A percentile compares a stretch with the other conserved stretches of the same genome.
Conservation (phyloP, 2,329 filamentous ascomycete genomes). For the Colletotrichum paranaense region DNA sequence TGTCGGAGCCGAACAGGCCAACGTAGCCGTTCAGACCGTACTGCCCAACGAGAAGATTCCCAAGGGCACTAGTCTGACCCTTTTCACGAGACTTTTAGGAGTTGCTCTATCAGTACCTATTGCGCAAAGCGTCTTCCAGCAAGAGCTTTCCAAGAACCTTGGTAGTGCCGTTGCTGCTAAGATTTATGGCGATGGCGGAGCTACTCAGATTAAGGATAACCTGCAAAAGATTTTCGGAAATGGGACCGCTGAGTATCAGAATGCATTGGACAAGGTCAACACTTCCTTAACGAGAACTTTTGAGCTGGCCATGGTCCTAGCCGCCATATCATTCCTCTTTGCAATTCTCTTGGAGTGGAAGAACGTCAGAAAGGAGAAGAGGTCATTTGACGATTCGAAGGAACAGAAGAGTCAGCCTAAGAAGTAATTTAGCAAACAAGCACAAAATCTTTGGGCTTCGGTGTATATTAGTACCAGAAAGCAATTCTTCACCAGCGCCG, state of each 20-base stretch:
- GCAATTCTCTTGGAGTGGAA: slow-evolving; percentile 70
- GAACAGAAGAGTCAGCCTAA: not conserved
- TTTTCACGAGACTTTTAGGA: slow-evolving; percentile 57
- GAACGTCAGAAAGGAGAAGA: slow-evolving; percentile 62
- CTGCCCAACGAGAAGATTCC: slow-evolving; percentile 56
- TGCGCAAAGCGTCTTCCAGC: slow-evolving; percentile 62
- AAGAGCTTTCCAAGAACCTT: slow-evolving; percentile 54
- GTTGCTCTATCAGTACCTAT: slow-evolving; percentile 62
- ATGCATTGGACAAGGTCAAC: slow-evolving; percentile 61
- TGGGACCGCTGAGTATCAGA: slow-evolving; percentile 40
- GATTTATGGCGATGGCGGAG: slow-evolving; percentile 62
- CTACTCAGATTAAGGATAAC: not conserved
- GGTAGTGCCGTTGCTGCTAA: slow-evolving; percentile 43
- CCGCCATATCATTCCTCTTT: slow-evolving; percentile 63
- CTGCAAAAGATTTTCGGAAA: slow-evolving; percentile 34
- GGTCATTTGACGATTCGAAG: not conserved
- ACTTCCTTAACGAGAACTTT: slow-evolving; percentile 63
- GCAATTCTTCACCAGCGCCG: no score
- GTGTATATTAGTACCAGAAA: no score
- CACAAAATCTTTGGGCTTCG: no score
- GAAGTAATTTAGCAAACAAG: no score
- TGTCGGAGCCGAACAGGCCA: slow-evolving; percentile 54
- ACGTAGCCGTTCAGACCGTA: slow-evolving; percentile 59
- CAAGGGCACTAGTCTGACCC: slow-evolving; percentile 55
- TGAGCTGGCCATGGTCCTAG: slow-evolving; percentile 63